Evolutionary conservation across 257 asterid species (phyloP).

Genomic region (Nicotiana tomentosiformis): DNA sequence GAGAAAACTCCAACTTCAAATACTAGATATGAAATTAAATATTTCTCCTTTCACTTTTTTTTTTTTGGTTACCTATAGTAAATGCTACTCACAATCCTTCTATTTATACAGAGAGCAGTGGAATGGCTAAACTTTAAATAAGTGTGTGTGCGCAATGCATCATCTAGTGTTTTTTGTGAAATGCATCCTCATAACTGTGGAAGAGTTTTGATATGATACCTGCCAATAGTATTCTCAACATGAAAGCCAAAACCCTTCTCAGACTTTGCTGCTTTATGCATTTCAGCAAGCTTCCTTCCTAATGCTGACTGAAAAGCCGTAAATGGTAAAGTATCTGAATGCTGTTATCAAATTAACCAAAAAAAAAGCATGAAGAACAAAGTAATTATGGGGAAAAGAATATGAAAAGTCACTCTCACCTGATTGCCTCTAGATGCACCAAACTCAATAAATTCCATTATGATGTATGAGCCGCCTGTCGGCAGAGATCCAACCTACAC

Average conservation of each 20-base stretch:
- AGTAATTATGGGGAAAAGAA: not conserved
- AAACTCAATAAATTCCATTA: slow-evolving; percentile 84
- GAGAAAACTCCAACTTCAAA: not conserved
- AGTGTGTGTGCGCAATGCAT: not conserved
- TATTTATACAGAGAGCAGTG: not conserved
- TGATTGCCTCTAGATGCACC: slow-evolving; percentile 75
- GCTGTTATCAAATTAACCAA: slow-evolving; percentile 1
- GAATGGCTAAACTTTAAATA: not conserved
- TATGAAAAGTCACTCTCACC: slow-evolving; percentile 39
- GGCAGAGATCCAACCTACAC: slow-evolving; percentile 74
- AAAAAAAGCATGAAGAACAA: not conserved
- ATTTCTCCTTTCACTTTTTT: not conserved
- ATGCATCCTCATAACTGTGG: not conserved
- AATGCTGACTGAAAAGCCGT: slow-evolving; percentile 65
- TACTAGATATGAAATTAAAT: not conserved
- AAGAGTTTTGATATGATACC: slow-evolving; percentile 31
- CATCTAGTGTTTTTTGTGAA: not conserved
- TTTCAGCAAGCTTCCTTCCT: slow-evolving; percentile 97
- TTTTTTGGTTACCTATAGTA: not conserved
- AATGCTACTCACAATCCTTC: not conserved
- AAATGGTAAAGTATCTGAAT: slow-evolving; percentile 18
- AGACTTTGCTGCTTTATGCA: slow-evolving; percentile 82
- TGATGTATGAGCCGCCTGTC: slow-evolving; percentile 83
- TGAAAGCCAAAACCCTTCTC: slow-evolving; percentile 80
- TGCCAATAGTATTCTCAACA: slow-evolving; percentile 89